A percentile compares a stretch with the other conserved stretches of the same genome.
Evolutionary conservation across 139 green algal species (phyloP).

Genomic region (Closterium sp.): DNA sequence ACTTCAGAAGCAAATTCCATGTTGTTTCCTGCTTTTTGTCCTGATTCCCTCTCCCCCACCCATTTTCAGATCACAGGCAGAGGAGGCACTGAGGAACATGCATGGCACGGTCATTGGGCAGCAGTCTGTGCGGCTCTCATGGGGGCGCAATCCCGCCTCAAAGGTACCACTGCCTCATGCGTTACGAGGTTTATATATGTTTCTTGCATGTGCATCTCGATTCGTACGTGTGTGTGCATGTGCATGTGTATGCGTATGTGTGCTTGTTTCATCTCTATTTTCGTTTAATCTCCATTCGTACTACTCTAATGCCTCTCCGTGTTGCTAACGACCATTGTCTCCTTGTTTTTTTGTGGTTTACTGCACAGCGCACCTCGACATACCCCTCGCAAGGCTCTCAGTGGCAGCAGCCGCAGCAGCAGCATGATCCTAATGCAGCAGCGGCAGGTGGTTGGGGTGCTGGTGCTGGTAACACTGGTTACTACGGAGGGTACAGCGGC

Average conservation of each 20-base stretch:
- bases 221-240: neutral
- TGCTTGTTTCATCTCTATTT: no score
- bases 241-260: neutral
- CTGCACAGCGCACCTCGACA: neutral
- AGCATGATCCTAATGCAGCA: neutral
- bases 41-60: neutral
- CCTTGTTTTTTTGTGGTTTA: neutral
- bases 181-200: no score
- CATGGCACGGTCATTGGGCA: slow-evolving; percentile 41
- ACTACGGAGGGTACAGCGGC: neutral
- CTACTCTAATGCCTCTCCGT: neutral
- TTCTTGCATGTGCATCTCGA: neutral
- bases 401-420: neutral
- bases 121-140: slow-evolving; percentile 48
- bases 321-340: neutral
- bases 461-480: neutral
- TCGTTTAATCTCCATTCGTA: no score
- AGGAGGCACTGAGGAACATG: slow-evolving; percentile 35
- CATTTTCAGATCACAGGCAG: slow-evolving; percentile 25
- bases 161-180: slow-evolving; percentile 1
- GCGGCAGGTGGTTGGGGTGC: neutral
- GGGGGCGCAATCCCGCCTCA: slow-evolving; percentile 41
- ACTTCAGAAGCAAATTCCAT: no score
- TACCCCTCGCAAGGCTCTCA: neutral
- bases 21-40: no score